Evolutionary conservation across 768 basidiomycete genomes (phyloP), one percentile per base, ranked within the genome.

Genomic region (Pisolithus marmoratus): DNA sequence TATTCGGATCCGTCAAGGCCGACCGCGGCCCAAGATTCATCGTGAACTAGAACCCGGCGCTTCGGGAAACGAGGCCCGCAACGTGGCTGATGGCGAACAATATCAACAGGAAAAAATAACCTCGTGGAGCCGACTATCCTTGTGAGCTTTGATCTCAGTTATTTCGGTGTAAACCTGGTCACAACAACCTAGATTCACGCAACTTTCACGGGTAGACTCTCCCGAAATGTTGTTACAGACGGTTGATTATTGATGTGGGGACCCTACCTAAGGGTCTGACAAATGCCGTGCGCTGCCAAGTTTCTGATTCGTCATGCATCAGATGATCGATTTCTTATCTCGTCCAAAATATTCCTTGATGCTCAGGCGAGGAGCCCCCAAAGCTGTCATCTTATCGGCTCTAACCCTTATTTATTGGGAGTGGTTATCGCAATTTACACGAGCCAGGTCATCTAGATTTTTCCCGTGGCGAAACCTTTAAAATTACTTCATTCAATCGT

Each of bases 401-500:
- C 22, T 38, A 37, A 41, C 45, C 59, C 60, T 46, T 45, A 58
- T 54, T 37, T 54, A 49, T 54, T 61, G 44, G 38, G 52, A 46
- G 46, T 38, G 34, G 19, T 47, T 54, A 42, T 49, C 24, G 45
- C 42, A 45, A 55, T 49, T 38, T 27, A 22, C 20, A 46, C 26
- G 29, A 46, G 45, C 17, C 45, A n/a, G 27, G 26, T 8, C 31
- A 15, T 27, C 24, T 46, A n/a, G 27, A 14, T 17, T 58, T 60
- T 68, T 70, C 68, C 63, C 66, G 59, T 57, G 57, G 46, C 24
- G 34, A 62, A 59, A 31, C 38, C 56, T 43, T 56, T 67, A 63
- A 55, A 62, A 50, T 19, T 38, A 53, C 7, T 5, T 31, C 34
- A 17, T 38, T 4, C 19, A 15, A 36, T 19, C 44, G 29, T 54